Evolutionary conservation across 1,139 yeast genomes (phyloP), one percentile per base, ranked within the genome.

Genomic region (Insectozyma bohioensis): DNA sequence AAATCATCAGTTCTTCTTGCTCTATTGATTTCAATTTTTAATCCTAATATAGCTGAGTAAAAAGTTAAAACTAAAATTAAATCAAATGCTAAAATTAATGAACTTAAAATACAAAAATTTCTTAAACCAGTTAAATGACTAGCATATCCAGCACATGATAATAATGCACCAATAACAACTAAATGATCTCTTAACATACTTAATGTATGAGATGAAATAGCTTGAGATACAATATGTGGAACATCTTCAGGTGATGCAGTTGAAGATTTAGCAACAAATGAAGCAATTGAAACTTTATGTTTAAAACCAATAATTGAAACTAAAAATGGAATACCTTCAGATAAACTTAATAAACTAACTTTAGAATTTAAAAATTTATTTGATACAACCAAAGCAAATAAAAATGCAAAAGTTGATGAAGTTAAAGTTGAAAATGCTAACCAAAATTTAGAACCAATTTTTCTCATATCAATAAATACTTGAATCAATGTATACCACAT

Each of bases 271-370:
- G 81, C 58, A 23, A 84, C 81, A 33, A 78, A 72, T 18, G 80
- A 70, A 1, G 97, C 85, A 46, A 90, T 73, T 18, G 80, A 72
- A 17, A 87, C 77, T 52, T 92, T 88, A 57, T 86, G 87, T 52
- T 88, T 90, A 62, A 92, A 92, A 1, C 98, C 98, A 51, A 92
- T 79, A 7, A 90, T 82, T 16, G 95, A 92, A 13, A 90, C 95
- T 49, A 92, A 72, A 59, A 92, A 92, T 16, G 98, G 98, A 31
- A 92, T 66, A 9, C 97, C 97, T 65, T 92, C 97, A 34, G 92
- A 78, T 47, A 92, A 69, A 41, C 88, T 80, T 40, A 85, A 65
- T 37, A 87, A 69, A 5, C 95, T 79, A 22, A 92, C 84, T 33
- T 70, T 72, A 28, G 72, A 55, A 24, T 68, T 62, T 35, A 67